phyloP scores from a whole-genome alignment of 1,139 yeast genomes.

The Kodamaea derodonti region DNA sequence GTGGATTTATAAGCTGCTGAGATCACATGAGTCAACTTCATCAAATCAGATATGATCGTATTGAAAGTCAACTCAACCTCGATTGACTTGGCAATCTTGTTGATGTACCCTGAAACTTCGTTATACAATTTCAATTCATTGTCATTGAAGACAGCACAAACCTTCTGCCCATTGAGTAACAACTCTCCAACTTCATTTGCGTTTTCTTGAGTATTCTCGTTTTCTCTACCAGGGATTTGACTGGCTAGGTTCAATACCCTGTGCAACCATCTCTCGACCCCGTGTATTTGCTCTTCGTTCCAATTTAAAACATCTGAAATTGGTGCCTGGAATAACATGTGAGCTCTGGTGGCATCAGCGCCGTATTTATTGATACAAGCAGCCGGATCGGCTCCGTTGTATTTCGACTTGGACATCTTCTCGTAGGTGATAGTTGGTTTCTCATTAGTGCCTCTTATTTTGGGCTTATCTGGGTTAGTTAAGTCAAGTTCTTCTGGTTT shows the following conservation, averaged over 20 bases:
- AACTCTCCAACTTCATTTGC: conserved; percentile 11
- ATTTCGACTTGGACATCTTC: conserved; percentile 94
- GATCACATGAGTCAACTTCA: conserved; percentile 72
- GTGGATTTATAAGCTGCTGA: conserved; percentile 31
- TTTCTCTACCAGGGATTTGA: conserved; percentile 1
- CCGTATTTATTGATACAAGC: conserved; percentile 77
- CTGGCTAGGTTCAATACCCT: conserved; percentile 46
- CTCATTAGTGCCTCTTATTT: conserved; percentile 47
- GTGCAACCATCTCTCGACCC: conserved; percentile 81
- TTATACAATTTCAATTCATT: conserved; percentile 58
- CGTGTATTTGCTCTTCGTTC: conserved; percentile 86
- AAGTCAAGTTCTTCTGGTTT: conserved; percentile 69
- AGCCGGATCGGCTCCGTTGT: conserved; percentile 89
- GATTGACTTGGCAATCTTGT: conserved; percentile 55
- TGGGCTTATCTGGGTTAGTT: conserved; percentile 36
- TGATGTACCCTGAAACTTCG: conserved; percentile 47
- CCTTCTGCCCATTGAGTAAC: conserved; percentile 18
- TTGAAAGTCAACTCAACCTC: conserved; percentile 63
- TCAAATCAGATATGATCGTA: conserved; percentile 83
- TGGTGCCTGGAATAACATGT: conserved; percentile 91
- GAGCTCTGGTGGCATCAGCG: conserved; percentile 93
- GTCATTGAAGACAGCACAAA: conserved; percentile 25
- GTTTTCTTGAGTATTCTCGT: background rate
- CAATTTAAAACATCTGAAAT: conserved; percentile 76
- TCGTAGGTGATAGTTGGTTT: conserved; percentile 62